A percentile compares a stretch with the other conserved stretches of the same genome.
These are phyloP conservation scores for Torulaspora globosa DNA, from an alignment of 1,139 yeast species.

Conservation along the genomic window DNA sequence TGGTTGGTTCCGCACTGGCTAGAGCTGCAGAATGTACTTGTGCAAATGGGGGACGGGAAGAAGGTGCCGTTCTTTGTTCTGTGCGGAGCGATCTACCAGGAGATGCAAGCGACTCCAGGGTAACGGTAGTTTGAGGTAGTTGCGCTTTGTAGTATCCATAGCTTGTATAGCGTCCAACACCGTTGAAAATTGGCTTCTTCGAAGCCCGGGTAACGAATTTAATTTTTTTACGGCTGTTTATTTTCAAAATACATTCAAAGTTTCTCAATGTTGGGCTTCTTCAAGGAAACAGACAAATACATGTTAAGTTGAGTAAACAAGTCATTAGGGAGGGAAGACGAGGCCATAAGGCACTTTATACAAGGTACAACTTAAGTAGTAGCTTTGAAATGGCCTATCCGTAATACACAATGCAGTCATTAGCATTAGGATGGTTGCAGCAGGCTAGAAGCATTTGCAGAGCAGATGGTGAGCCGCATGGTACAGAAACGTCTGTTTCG, in stretches of 20 bases:
- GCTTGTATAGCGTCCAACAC: neutral
- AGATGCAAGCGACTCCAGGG: neutral
- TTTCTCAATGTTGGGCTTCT: too few species aligned
- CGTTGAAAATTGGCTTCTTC: neutral
- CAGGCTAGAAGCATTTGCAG: too few species aligned
- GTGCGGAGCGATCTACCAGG: neutral
- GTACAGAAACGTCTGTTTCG: too few species aligned
- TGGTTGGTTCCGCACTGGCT: slow-evolving; percentile 2
- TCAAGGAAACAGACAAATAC: neutral
- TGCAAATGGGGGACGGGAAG: slow-evolving; percentile 1
- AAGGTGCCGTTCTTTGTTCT: neutral
- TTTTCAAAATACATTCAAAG: neutral
- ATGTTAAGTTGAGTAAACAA: neutral
- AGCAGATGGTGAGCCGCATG: too few species aligned
- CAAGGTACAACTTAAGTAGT: too few species aligned
- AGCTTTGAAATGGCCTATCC: too few species aligned
- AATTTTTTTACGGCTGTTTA: neutral
- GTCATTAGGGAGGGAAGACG: neutral
- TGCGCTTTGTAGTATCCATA: too few species aligned
- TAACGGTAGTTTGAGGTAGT: too few species aligned
- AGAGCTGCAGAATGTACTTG: slow-evolving; percentile 1
- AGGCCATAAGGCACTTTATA: too few species aligned
- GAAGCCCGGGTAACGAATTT: neutral
- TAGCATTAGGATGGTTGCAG: too few species aligned
- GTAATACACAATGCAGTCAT: too few species aligned